A percentile compares a stretch with the other conserved stretches of the same genome.
These are phyloP conservation scores for Fomitopsis pulvina DNA, from an alignment of 768 basidiomycete genomes.

Conservation along the genomic window DNA sequence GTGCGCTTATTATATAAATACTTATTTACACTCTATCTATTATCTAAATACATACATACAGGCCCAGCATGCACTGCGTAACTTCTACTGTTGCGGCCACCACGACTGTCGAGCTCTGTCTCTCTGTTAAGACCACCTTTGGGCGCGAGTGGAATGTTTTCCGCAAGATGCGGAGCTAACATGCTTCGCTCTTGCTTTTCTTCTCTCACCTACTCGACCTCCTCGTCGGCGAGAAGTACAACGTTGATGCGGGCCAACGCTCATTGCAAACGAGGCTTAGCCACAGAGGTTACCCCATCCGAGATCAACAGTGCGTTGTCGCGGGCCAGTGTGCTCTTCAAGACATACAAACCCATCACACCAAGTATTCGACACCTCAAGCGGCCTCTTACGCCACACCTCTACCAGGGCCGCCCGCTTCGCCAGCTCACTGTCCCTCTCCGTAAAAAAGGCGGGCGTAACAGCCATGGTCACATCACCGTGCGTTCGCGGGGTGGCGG, in stretches of 20 bases:
- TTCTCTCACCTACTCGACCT: constrained; percentile 17
- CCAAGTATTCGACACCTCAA: constrained; percentile 84
- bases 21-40: no score
- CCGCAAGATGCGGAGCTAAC: constrained; percentile 35
- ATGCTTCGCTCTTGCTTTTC: constrained; percentile 33
- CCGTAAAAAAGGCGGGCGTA: constrained; percentile 84
- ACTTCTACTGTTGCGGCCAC: no score
- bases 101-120: constrained; percentile 10
- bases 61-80: no score
- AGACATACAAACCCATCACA: constrained; percentile 85
- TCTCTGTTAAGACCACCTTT: no score
- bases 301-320: constrained; percentile 37
- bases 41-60: no score
- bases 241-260: constrained; percentile 11
- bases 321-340: constrained; percentile 57
- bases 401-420: constrained; percentile 83
- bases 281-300: constrained; percentile 29
- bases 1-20: no score
- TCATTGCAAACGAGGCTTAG: constrained; percentile 25
- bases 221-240: constrained; percentile 9
- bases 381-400: constrained; percentile 73
- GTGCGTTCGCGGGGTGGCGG: constrained; percentile 90
- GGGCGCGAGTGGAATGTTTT: constrained; percentile 31
- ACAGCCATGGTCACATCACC: constrained; percentile 76
- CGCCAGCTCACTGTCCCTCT: constrained; percentile 75